phyloP scores from a whole-genome alignment of 306 rosid species.

The Quercus wislizeni region DNA sequence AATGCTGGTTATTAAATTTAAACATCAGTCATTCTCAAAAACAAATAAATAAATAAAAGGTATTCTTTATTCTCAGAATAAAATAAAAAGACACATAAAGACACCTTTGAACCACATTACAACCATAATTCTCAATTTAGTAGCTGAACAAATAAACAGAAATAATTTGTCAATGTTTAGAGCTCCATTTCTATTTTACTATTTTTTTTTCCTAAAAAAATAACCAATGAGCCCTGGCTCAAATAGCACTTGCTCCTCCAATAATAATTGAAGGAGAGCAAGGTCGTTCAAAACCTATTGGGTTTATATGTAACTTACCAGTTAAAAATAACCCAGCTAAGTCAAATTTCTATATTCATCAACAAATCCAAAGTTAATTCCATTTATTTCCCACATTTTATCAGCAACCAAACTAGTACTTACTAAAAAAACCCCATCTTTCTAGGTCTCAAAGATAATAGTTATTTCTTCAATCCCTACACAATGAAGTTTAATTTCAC shows the following conservation, averaged over 20 bases:
- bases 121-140: no score
- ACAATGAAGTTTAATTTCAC: no score
- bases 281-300: no score
- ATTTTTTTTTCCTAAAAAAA: not conserved
- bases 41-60: not conserved
- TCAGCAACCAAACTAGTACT: not conserved
- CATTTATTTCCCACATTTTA: not conserved
- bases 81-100: not conserved
- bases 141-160: no score
- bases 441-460: not conserved
- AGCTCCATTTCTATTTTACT: no score
- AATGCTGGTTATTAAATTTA: constrained; percentile 56
- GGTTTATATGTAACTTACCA: no score
- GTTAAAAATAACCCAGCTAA: not conserved
- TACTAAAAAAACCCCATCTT: not conserved
- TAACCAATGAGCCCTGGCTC: not conserved
- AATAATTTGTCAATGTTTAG: no score
- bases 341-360: not conserved
- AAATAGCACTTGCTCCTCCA: no score
- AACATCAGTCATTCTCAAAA: constrained; percentile 23
- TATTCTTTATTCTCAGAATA: not conserved
- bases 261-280: no score
- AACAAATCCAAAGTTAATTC: not conserved
- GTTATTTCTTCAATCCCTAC: not conserved
- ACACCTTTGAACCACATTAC: not conserved